Conservation (phyloP, 306 rosid species). For the Rosa chinensis region DNA sequence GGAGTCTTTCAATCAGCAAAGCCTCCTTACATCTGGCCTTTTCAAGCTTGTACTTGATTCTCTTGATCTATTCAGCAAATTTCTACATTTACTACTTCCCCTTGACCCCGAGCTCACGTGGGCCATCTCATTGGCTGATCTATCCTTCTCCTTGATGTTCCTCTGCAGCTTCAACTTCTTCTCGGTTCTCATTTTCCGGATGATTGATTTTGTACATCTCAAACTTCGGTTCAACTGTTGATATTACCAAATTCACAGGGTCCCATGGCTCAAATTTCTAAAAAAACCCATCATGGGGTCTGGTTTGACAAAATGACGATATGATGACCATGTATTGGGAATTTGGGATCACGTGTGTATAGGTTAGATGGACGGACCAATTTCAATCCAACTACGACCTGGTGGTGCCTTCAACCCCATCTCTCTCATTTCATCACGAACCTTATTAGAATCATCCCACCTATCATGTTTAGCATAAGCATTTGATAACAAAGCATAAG, state of each 20-base stretch:
- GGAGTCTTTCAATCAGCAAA: not conserved
- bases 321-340: not conserved
- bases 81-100: not conserved
- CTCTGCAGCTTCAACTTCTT: not conserved
- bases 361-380: slow-evolving; percentile 16
- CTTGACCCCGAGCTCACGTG: not conserved
- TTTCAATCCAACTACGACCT: slow-evolving; percentile 68
- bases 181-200: not conserved
- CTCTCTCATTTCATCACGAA: slow-evolving; percentile 54
- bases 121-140: not conserved
- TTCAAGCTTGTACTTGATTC: not conserved
- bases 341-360: not conserved
- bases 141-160: not conserved
- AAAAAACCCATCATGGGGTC: not conserved
- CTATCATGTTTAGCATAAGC: slow-evolving; percentile 55
- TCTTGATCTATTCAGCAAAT: not conserved
- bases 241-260: not conserved
- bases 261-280: not conserved
- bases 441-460: slow-evolving; percentile 69
- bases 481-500: slow-evolving; percentile 67
- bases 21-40: not conserved
- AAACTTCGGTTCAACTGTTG: not conserved
- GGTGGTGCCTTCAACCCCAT: slow-evolving; percentile 53
- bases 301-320: not conserved
- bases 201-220: not conserved